Evolutionary conservation across 805 yeast species (phyloP), one percentile per base, ranked within the genome.

Genomic region (Saccharomycopsis oosterbeekiorum): DNA sequence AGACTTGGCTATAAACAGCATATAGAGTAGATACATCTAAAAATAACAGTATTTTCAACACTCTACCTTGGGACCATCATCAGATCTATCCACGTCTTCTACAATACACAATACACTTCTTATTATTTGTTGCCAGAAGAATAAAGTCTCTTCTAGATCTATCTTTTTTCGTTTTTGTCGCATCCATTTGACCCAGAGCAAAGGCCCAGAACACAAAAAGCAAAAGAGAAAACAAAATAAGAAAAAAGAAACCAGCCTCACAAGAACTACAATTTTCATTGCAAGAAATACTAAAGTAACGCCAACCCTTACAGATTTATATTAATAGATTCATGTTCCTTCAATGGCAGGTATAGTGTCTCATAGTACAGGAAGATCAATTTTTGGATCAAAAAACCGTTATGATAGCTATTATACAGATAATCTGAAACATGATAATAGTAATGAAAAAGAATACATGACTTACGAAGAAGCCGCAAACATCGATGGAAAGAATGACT

Each of bases 291-390:
- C 43, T 17, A 40, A 40, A 29, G 34, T 29, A 29, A 6, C 34
- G 3, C 41, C 3, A 4, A 5, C 9, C 15, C 41, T 37, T 12
- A 37, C 12, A 37, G 3, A 10, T 14, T 37, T 37, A 21, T 12
- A 47, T n/a, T 47, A 21, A 47, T 24, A 21, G 34, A 21, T 47
- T 47, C 53, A 47, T 47, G 53, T 42, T 42, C 9, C 21, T 21
- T 47, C 24, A 24, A 47, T 47, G 53, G 53, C 53, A 47, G 53
- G 34, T 47, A 47, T 47, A 47, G 53, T 26, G 53, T 47, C 53
- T 19, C 29, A 47, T 47, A 47, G 14, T 21, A 21, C 53, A 1
- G 53, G 53, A 5, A 47, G 34, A 21, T 47, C 53, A 47, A 47
- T 47, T 11, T 47, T 47, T 47, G 53, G 53, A 47, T 47, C 53